Base-by-base conservation (phyloP, 1,139 yeast genomes). In the Protomyces inouyei region DNA sequence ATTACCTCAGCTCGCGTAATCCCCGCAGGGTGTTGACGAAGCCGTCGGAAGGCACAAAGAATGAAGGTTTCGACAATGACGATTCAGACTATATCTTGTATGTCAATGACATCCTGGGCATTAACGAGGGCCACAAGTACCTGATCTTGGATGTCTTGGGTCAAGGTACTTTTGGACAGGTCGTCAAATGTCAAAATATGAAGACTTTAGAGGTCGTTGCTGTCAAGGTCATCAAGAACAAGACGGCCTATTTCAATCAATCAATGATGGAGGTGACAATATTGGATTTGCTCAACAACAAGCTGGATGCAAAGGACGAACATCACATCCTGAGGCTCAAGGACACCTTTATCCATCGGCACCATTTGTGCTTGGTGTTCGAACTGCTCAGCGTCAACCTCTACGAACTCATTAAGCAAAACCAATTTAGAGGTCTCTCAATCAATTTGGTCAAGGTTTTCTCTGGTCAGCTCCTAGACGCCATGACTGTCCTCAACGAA, bases 141-240 rank as follows among this genome's bases (percentile, higher is more conserved):
- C 80, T 93, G 72, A 97, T 95, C 3, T 77, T 93, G 68, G 98
- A 93, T 75, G 82, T 93, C 28, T 77, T 95, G 55, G 99, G 99
- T 0, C 93, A 92, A 69, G 99, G 99, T 2, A 92, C 98, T 0
- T 93, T 95, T 80, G 98, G 98, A 3, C 99, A 93, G 76, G 99
- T 95, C 64, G 98, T 92, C 40, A 93, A 93, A 76, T 93, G 98
- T 76, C 98, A 93, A 75, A 91, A 93, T 74, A 79, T 93, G 75
- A 79, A 85, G 57, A 91, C 95, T 56, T 95, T 90, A 73, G 92
- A 90, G 67, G 85, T 93, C 32, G 90, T 92, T 55, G 98, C 98
- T 0, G 96, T 95, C 52, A 93, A 93, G 75, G 96, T 93, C 53
- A 89, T 93, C 69, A 93, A 93, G 74, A 88, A 96, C 45, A 88